Base-by-base conservation (phyloP, 2,329 filamentous ascomycete species). In the Pseudogymnoascus sp. region DNA sequence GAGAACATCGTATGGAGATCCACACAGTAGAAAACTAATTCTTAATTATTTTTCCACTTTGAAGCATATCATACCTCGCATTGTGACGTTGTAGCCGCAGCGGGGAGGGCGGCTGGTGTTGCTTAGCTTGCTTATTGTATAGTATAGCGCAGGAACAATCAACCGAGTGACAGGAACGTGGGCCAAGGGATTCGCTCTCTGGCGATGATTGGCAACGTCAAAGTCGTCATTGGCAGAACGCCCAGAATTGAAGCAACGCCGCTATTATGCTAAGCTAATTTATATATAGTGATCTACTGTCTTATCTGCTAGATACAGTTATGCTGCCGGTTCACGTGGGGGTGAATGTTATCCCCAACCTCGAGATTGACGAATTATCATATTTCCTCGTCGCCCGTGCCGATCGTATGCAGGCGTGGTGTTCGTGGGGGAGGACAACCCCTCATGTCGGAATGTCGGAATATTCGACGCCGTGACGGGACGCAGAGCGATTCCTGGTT, bases 311-410 rank as follows among this genome's bases (percentile, higher is more conserved):
- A 8, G 14, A 53, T 53, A 16, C 16, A 53, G 46, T 6, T 31
- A 53, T 53, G 7, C 16, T 8, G 25, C 14, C 16, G 8, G 5
- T 53, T n/a, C 46, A 53, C 46, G 46, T 53, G 46, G 46, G 46
- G 46, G 25, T 46, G 12, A 25, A 25, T 46, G 10, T n/a, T 18
- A 34, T 56, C 25, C 25, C 46, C 25, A 56, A 56, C 46, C 10
- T 56, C 25, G 25, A n/a, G 14, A 56, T 56, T 34, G 25, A 34
- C 46, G 46, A 56, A 56, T 56, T 56, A 56, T 56, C n/a, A 56
- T n/a, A 53, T 53, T 53, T 31, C 46, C 25, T 56, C 25, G 25
- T 31, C 25, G 46, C 46, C 25, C 46, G 46, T 56, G 46, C 25
- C 5, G 46, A 56, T 56, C 46, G 46, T 56, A 56, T 56, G 46